Base-by-base conservation (phyloP, 139 green algal species). In the Chlorella sorokiniana region DNA sequence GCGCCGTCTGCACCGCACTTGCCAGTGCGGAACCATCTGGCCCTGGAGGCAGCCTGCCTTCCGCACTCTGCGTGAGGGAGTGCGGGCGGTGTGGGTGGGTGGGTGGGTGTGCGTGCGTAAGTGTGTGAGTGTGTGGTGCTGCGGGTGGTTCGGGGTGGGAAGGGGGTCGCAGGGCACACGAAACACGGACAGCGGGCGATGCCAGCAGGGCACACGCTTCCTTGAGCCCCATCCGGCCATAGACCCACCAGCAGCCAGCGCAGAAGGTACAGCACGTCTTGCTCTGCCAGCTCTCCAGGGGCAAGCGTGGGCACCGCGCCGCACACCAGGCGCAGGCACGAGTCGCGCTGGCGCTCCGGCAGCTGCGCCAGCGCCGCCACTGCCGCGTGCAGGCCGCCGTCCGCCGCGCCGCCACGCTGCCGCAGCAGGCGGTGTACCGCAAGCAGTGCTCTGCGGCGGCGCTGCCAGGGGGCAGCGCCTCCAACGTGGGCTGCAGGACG, bases 281-380 rank as follows among this genome's bases (percentile, higher is more conserved):
- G 35, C 45, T 82, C 77, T 6, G 45, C 37, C 44, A 82, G 63
- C 63, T 51, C 42, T n/a, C 77, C 77, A 0, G 77, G 77, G 25
- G 45, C 63, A 45, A 82, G 38, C 38, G 35, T 41, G 33, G 64
- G 63, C 44, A 82, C 33, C 35, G 63, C 25, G 63, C 45, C 56
- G 64, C 77, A 82, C 33, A 82, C 77, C 42, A 82, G 77, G 33
- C 48, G 77, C 63, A 82, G 77, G 77, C 77, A 82, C 63, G 35
- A 67, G 63, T 82, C 77, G 4, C 77, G 42, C 77, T 76, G 51
- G 0, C 22, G 33, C 25, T 51, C 63, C 0, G 77, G 77, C 31
- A 82, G 63, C 77, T 69, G 63, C 35, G 44, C 63, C 35, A 82
- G 63, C 33, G 63, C 77, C 25, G 44, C 45, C 51, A 82, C 77